A percentile compares a stretch with the other conserved stretches of the same genome.
Evolutionary conservation across 768 basidiomycete genomes (phyloP).

Genomic region (Leccinum incarnatum): DNA sequence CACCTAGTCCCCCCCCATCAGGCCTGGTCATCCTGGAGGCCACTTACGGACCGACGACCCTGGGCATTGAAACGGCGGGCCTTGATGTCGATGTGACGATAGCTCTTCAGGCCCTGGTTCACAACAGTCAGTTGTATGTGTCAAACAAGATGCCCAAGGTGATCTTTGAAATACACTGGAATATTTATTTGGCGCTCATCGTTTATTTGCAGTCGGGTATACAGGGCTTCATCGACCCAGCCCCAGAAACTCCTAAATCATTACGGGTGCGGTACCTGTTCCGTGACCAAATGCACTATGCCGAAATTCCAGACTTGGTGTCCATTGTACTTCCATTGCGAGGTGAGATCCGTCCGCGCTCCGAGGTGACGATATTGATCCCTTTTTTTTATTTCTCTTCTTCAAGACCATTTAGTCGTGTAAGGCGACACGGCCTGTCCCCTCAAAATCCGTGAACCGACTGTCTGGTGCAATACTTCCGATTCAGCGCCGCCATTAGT

Average conservation of each 20-base stretch:
- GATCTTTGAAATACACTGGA: neutral
- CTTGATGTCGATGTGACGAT: slow-evolving; percentile 75
- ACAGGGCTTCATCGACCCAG: slow-evolving; percentile 88
- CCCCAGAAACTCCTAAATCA: slow-evolving; percentile 66
- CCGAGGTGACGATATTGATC: slow-evolving; percentile 4
- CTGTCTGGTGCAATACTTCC: slow-evolving; percentile 2
- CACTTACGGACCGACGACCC: slow-evolving; percentile 59
- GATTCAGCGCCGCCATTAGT: slow-evolving; percentile 1
- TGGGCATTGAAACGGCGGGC: slow-evolving; percentile 48
- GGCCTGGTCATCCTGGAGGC: slow-evolving; percentile 79
- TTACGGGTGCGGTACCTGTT: slow-evolving; percentile 77
- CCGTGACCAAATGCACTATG: slow-evolving; percentile 67
- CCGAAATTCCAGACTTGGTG: slow-evolving; percentile 69
- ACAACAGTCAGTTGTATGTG: slow-evolving; percentile 74
- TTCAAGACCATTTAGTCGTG: slow-evolving; percentile 29
- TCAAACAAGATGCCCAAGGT: slow-evolving; percentile 78
- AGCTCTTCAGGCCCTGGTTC: slow-evolving; percentile 78
- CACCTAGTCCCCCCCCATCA: slow-evolving; percentile 28
- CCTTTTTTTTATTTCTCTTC: neutral
- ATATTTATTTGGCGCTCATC: slow-evolving; percentile 3
- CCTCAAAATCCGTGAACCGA: slow-evolving; percentile 1
- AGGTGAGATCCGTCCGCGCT: slow-evolving; percentile 47
- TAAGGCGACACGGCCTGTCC: slow-evolving; percentile 9
- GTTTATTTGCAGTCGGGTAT: slow-evolving; percentile 52
- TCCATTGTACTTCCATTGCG: slow-evolving; percentile 71